Base-by-base conservation (phyloP, 768 basidiomycete species). In the Austroboletus eburneus region DNA sequence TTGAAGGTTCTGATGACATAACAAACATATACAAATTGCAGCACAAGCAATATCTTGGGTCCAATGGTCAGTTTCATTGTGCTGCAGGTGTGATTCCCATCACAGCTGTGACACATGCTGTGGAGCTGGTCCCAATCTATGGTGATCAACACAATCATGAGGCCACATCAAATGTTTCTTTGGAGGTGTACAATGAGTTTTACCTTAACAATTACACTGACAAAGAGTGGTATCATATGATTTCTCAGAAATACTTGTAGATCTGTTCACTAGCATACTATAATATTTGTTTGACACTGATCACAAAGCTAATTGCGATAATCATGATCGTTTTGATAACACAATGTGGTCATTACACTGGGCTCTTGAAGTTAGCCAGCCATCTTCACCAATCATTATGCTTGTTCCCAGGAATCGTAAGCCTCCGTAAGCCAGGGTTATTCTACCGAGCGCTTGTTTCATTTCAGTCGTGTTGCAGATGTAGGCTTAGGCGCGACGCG, bases 141-240 rank as follows among this genome's bases (percentile, higher is more conserved):
- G 22, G 42, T 33, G 7, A 4, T 43, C 3, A 14, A 43, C 32
- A 34, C 16, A 13, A 43, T 43, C 13, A n/a, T 34, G 7, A 43
- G 14, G 42, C 32, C 9, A 24, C 22, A 20, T 20, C 18, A 16
- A 34, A 41, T 27, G 33, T 41, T 14, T 47, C 39, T 16, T 42
- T 43, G 13, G 30, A 48, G 20, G 17, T 1, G 30, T 41, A 46
- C 14, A 27, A 41, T 13, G 32, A 46, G 2, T 40, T 46, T 33
- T 46, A 46, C 27, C 38, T 46, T 9, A 46, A 46, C 17, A 46
- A 46, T 32, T 46, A 25, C 33, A 34, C 30, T 4, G 45, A 46
- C 14, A 46, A 46, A 18, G 38, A 46, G 5, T 46, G 45, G 45
- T 46, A 46, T 12, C 45, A 46, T 16, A 46, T 10, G 1, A 34